phyloP scores from a whole-genome alignment of 345 rosid species.

The Eucalyptus guilfoylei region DNA sequence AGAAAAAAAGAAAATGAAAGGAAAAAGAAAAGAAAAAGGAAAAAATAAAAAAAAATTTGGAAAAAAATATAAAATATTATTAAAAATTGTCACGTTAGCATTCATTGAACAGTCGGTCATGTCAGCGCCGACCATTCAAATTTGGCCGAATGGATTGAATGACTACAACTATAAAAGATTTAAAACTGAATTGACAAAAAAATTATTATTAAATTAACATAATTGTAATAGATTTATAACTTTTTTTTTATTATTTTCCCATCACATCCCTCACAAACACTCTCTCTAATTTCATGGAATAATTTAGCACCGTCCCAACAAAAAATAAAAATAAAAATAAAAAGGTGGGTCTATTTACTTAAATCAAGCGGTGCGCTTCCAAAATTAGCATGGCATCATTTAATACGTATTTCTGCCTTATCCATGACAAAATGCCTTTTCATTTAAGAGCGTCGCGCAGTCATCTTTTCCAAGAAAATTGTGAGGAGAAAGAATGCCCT shows the following conservation, averaged over 20 bases:
- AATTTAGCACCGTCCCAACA: background rate
- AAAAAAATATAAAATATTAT: no score
- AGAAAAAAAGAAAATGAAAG: no score
- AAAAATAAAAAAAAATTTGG: no score
- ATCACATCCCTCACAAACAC: background rate
- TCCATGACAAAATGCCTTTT: background rate
- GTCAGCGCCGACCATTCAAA: no score
- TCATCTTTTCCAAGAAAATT: background rate
- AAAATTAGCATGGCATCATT: background rate
- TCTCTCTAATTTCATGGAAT: background rate
- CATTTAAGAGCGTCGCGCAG: background rate
- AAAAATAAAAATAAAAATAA: background rate
- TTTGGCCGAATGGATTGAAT: accelerated
- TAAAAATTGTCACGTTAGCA: no score
- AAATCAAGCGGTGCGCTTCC: background rate
- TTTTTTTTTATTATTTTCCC: no score
- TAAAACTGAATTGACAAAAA: no score
- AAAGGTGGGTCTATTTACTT: background rate
- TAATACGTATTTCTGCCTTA: background rate
- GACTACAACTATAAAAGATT: accelerated
- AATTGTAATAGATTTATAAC: no score
- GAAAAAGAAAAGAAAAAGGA: accelerated
- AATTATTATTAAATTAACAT: no score
- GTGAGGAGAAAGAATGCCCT: background rate
- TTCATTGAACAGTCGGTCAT: no score